phyloP scores from a whole-genome alignment of 2,329 filamentous ascomycete species.

The Phialemoniopsis sp. region DNA sequence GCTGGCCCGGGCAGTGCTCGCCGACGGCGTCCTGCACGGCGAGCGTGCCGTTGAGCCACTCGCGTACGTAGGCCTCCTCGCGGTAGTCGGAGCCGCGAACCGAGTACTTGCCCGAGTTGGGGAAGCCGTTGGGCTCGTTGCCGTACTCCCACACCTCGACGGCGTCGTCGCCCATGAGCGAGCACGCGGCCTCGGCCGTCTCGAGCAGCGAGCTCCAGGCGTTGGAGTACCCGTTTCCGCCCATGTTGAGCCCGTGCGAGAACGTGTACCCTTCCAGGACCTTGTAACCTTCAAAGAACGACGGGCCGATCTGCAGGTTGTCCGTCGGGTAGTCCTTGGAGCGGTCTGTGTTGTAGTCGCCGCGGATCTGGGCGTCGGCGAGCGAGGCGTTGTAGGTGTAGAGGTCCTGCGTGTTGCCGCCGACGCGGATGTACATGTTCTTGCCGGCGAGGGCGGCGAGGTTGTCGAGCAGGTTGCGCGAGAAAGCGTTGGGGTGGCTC shows the following conservation, averaged over 20 bases:
- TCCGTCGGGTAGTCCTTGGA: constrained; percentile 40
- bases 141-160: constrained; percentile 15
- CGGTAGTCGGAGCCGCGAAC: constrained; percentile 10
- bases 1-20: constrained; percentile 45
- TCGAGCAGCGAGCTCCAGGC: constrained; percentile 33
- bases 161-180: constrained; percentile 10
- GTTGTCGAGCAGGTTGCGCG: background rate
- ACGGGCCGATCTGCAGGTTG: constrained; percentile 20
- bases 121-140: constrained; percentile 17
- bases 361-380: constrained; percentile 42
- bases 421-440: constrained; percentile 3
- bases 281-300: constrained; percentile 16
- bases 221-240: constrained; percentile 14
- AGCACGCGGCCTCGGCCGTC: constrained; percentile 16
- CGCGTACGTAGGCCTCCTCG: constrained; percentile 9
- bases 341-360: constrained; percentile 37
- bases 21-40: constrained; percentile 41
- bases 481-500: background rate
- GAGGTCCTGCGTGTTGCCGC: constrained; percentile 6
- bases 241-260: constrained; percentile 17
- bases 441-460: background rate
- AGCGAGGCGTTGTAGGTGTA: constrained; percentile 45
- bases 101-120: constrained; percentile 14
- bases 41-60: constrained; percentile 15
- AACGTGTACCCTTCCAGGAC: constrained; percentile 14